These are phyloP conservation scores for Podaxis sp. DNA, from an alignment of 768 basidiomycete species.

Conservation along the genomic window DNA sequence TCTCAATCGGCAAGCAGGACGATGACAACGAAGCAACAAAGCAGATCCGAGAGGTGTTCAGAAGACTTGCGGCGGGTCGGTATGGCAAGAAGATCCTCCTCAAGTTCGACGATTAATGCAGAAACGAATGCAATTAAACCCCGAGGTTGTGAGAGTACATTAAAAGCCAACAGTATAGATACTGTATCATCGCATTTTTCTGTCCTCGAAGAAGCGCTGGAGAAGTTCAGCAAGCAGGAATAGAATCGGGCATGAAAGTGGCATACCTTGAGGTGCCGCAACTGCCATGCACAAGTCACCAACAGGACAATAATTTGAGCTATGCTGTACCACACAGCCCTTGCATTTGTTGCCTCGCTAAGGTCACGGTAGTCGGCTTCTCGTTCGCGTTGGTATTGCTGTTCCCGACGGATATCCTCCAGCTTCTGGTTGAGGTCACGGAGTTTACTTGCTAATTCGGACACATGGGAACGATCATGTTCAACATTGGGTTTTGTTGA, in stretches of 20 bases:
- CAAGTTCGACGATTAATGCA: slow-evolving; percentile 27
- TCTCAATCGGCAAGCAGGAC: slow-evolving; percentile 43
- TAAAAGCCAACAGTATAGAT: slow-evolving; percentile 8
- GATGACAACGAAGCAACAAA: slow-evolving; percentile 36
- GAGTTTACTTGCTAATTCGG: slow-evolving; percentile 76
- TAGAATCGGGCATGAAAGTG: neutral
- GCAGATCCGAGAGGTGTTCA: slow-evolving; percentile 51
- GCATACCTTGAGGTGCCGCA: slow-evolving; percentile 85
- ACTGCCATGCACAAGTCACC: slow-evolving; percentile 88
- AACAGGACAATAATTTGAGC: slow-evolving; percentile 84
- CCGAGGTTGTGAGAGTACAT: slow-evolving; percentile 10
- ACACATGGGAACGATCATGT: slow-evolving; percentile 82
- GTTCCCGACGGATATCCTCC: slow-evolving; percentile 90
- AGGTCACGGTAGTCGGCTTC: slow-evolving; percentile 88
- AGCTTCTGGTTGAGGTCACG: slow-evolving; percentile 93
- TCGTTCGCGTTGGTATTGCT: slow-evolving; percentile 96
- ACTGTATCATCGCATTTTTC: slow-evolving; percentile 61
- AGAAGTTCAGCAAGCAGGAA: slow-evolving; percentile 10
- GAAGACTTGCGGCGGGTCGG: slow-evolving; percentile 32
- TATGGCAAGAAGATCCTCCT: slow-evolving; percentile 44
- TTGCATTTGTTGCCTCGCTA: slow-evolving; percentile 87
- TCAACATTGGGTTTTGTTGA: slow-evolving; percentile 83
- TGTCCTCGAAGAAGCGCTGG: slow-evolving; percentile 85
- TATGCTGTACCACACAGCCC: slow-evolving; percentile 93
- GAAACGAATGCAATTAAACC: slow-evolving; percentile 1